Conservation (phyloP, 352 stramenopile species). For the Globisporangium cederbergense region DNA sequence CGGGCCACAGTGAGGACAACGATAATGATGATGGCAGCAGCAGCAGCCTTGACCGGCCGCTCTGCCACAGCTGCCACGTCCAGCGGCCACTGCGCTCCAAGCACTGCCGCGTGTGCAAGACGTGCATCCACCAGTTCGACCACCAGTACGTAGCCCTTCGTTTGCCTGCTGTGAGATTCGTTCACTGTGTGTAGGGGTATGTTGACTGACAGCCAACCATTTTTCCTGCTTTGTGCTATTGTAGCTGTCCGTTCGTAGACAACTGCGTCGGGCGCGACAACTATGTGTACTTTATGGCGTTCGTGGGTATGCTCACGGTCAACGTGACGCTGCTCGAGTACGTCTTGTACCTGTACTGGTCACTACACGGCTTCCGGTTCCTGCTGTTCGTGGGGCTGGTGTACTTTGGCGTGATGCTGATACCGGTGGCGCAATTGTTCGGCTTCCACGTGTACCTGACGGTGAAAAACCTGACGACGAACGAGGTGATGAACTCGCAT, state of each 20-base stretch:
- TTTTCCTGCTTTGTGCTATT: not conserved
- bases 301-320: slow-evolving; percentile 42
- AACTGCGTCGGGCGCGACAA: slow-evolving; percentile 98
- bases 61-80: slow-evolving; percentile 84
- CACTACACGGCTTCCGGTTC: slow-evolving; percentile 31
- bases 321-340: slow-evolving; percentile 56
- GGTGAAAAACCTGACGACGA: slow-evolving; percentile 69
- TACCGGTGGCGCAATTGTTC: slow-evolving; percentile 51
- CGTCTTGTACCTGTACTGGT: slow-evolving; percentile 56
- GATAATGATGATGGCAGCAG: slow-evolving; percentile 12
- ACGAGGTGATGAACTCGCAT: slow-evolving; percentile 13
- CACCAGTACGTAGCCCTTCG: slow-evolving; percentile 85
- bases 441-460: slow-evolving; percentile 78
- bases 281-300: slow-evolving; percentile 89
- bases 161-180: not conserved
- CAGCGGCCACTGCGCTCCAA: slow-evolving; percentile 75
- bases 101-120: slow-evolving; percentile 90
- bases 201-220: slow-evolving; percentile 50
- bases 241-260: slow-evolving; percentile 96
- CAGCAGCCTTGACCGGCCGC: slow-evolving; percentile 53
- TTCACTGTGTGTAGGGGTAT: slow-evolving; percentile 16
- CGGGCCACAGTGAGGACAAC: slow-evolving; percentile 9
- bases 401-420: slow-evolving; percentile 44
- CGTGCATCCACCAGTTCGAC: slow-evolving; percentile 96
- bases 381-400: slow-evolving; percentile 31